Percentiles rank a stretch among this genome's conserved stretches.
These are phyloP conservation scores for Perkinsus marinus DNA, from an alignment of 169 alveolate species.

Conservation along the genomic window DNA sequence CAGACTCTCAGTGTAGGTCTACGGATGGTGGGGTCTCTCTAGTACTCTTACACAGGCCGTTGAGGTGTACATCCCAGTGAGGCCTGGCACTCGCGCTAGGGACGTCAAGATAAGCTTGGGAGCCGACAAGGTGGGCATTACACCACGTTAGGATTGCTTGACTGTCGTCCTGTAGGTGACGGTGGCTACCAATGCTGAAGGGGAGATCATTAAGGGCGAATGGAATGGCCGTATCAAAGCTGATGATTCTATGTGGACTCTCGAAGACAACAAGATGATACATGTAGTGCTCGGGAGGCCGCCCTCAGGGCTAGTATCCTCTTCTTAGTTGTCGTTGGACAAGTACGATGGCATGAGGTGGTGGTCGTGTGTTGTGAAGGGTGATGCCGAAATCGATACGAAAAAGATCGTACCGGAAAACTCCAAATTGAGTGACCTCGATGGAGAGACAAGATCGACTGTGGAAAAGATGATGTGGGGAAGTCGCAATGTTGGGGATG, in stretches of 20 bases:
- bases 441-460: slow-evolving; percentile 86
- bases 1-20: slow-evolving; percentile 66
- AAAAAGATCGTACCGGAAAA: slow-evolving; percentile 92
- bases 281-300: slow-evolving; percentile 14
- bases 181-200: neutral
- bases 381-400: slow-evolving; percentile 87
- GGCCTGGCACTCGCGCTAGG: slow-evolving; percentile 29
- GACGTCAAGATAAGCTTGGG: neutral
- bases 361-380: slow-evolving; percentile 89
- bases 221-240: slow-evolving; percentile 69
- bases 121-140: neutral
- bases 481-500: neutral
- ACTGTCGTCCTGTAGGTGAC: neutral
- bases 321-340: slow-evolving; percentile 51
- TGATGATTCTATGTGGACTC: slow-evolving; percentile 87
- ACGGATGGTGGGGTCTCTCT: slow-evolving; percentile 30
- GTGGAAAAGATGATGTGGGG: slow-evolving; percentile 92
- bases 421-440: slow-evolving; percentile 84
- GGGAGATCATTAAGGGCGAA: slow-evolving; percentile 58
- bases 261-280: slow-evolving; percentile 68
- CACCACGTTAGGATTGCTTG: neutral
- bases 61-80: slow-evolving; percentile 36
- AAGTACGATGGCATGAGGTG: slow-evolving; percentile 79
- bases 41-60: slow-evolving; percentile 25
- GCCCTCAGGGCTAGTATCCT: neutral